Evolutionary conservation across 345 rosid genomes (phyloP), one percentile per base, ranked within the genome.

Genomic region (Camelina neglecta): DNA sequence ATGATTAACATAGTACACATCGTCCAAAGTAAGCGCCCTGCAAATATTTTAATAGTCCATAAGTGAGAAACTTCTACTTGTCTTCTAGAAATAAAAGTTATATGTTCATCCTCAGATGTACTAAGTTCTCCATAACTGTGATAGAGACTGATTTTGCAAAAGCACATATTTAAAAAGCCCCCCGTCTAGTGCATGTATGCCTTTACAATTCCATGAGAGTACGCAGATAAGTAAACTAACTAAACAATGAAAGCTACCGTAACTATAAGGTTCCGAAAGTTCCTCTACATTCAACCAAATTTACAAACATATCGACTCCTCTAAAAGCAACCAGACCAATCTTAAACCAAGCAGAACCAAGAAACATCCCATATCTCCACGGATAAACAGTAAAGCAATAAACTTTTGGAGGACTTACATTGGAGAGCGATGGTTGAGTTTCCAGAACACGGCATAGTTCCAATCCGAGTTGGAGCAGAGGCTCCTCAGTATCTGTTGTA

Each of bases 1-100:
- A 78, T 55, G 80, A 75, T 64, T 84, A 45, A 83, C 90, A 80
- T 72, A 89, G 82, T 87, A 91, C 15, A 89, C 93, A 83, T 91
- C 97, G 83, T 88, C 97, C 90, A 90, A 83, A 56, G 98, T 86
- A 81, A 93, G 83, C 73, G 90, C 86, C 94, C 98, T 93, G 85
- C 67, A 71, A 67, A 48, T 72, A 23, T 65, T 77, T 53, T 39
- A 58, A 58, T 6, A 66, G 20, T 20, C 29, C 5, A 71, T 11
- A 26, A 13, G 48, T 65, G 62, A 77, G 55, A 77, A 65, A 57
- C 55, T 8, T 15, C 9, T 5, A 18, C 29, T 60, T 1, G 26
- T 38, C 47, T 18, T 18, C 9, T 18, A 8, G 18, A 56, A 7
- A 2, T 15, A 56, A 1, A 56, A 56, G 20, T 7, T 26, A 6